A percentile compares a stretch with the other conserved stretches of the same genome.
These are phyloP conservation scores for Oryza meyeriana DNA, from an alignment of 176 grass and related monocot genomes.

Conservation along the genomic window DNA sequence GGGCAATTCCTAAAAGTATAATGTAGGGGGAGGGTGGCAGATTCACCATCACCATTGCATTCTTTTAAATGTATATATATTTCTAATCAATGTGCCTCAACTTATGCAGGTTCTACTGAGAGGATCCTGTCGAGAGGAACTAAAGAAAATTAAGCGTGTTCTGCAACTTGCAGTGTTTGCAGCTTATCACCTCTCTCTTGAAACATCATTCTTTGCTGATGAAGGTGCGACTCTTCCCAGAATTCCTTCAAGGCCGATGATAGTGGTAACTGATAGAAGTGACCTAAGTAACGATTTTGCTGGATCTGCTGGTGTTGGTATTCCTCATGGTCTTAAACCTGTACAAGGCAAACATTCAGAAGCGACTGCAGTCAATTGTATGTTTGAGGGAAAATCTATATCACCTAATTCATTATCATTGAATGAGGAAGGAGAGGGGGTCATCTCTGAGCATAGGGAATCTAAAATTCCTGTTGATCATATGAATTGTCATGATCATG, in stretches of 20 bases:
- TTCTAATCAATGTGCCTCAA: conserved; percentile 6
- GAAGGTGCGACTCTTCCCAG: conserved; percentile 75
- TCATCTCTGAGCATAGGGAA: conserved; percentile 23
- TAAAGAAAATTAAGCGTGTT: conserved; percentile 80
- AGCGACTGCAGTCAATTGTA: neutral
- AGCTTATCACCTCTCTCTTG: conserved; percentile 83
- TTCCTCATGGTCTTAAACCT: conserved; percentile 12
- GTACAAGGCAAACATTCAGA: conserved; percentile 20
- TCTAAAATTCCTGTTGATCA: conserved; percentile 10
- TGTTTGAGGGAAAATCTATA: conserved; percentile 20
- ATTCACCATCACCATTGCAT: neutral
- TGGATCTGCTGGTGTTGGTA: neutral
- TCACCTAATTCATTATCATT: conserved; percentile 36
- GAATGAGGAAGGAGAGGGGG: conserved; percentile 26
- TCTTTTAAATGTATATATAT: neutral
- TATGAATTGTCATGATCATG: conserved; percentile 6
- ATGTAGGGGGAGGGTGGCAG: neutral
- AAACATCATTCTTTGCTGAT: conserved; percentile 95
- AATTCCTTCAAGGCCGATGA: conserved; percentile 34
- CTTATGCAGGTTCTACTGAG: conserved; percentile 80
- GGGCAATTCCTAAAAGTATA: too few relatives aligned
- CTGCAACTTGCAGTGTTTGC: conserved; percentile 88
- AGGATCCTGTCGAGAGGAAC: conserved; percentile 64
- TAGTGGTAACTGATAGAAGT: conserved; percentile 27
- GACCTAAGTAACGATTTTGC: neutral